Base-by-base conservation (phyloP, 345 rosid genomes). In the Eucalyptus pauciflora region DNA sequence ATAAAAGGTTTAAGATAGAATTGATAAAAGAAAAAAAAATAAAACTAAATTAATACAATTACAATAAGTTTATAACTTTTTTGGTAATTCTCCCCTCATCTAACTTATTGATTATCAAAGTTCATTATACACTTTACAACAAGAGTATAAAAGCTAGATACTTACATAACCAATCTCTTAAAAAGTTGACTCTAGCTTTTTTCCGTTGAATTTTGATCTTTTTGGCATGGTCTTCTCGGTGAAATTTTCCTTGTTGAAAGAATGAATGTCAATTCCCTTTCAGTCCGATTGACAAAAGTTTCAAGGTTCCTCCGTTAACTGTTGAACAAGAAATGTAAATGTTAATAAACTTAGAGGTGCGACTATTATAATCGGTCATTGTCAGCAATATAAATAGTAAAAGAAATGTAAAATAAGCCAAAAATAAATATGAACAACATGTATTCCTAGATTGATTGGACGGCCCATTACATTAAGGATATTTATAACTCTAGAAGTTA, bases 41-140 rank as follows among this genome's bases (percentile, higher is more conserved):
- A 3, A 0, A 52, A 52, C 0, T 20, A 0, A 52, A 52, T 52
- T 20, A 52, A 0, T 20, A 52, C 1, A 52, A 20, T 7, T 52
- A 18, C 2, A 52, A 52, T 52, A 18, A 2, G 2, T 52, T 18
- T 52, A 20, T 0, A 7, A 52, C 4, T 52, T 52, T 18, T 52
- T 18, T 52, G 0, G 24, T 52, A 52, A 52, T 18, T 52, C 24
- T 52, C 24, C 20, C 8, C 2, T 69, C 25, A 2, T 3, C 24
- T 5, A 8, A 33, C 45, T 69, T 69, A 69, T 3, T 4, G 3
- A 69, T 69, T 9, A 37, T 33, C 13, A 1, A 0, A 33, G 13
- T 20, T 33, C 80, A 17, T 69, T 8, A 0, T 33, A 10, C 13
- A 2, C 80, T 69, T 69, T 69, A 69, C 12, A 4, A 13, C 45